These are phyloP conservation scores for Alternaria gansuensis DNA, from an alignment of 2,329 filamentous ascomycete genomes.

Conservation along the genomic window DNA sequence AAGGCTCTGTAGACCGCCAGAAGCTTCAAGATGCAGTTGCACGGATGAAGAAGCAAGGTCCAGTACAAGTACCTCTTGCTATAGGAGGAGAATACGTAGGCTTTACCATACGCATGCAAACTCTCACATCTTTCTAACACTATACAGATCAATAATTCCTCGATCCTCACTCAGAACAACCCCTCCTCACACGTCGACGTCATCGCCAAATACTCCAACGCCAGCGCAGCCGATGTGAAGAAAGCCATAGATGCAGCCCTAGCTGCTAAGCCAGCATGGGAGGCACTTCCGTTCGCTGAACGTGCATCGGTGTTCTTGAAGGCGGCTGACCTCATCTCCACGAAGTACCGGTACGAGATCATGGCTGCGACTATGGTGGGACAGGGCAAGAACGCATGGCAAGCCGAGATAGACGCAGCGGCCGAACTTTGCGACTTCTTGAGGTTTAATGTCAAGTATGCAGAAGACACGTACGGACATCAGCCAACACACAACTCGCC, in stretches of 20 bases:
- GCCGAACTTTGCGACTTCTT: conserved; percentile 94
- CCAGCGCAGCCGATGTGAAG: conserved; percentile 77
- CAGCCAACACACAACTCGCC: conserved; percentile 85
- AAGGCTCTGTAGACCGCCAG: conserved; percentile 80
- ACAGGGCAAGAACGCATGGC: conserved; percentile 98
- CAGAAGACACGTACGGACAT: conserved; percentile 86
- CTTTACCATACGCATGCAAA: background rate
- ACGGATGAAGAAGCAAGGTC: conserved; percentile 71
- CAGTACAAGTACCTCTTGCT: conserved; percentile 81
- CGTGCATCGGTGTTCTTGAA: conserved; percentile 94
- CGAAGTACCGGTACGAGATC: conserved; percentile 94
- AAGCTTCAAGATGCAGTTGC: conserved; percentile 78
- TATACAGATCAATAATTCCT: conserved; percentile 70
- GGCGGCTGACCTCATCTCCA: conserved; percentile 87
- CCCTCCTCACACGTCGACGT: conserved; percentile 79
- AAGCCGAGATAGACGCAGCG: conserved; percentile 97
- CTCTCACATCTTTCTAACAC: conserved; percentile 21
- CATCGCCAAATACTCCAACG: conserved; percentile 86
- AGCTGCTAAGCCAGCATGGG: conserved; percentile 86
- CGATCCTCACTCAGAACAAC: conserved; percentile 76
- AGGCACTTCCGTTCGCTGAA: conserved; percentile 85
- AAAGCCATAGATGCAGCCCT: conserved; percentile 85
- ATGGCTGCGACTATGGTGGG: conserved; percentile 97
- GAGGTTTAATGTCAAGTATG: conserved; percentile 92
- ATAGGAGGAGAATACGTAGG: conserved; percentile 82